These are phyloP conservation scores for Lipomyces spencermartinsiae DNA, from an alignment of 805 yeast species.

Conservation along the genomic window DNA sequence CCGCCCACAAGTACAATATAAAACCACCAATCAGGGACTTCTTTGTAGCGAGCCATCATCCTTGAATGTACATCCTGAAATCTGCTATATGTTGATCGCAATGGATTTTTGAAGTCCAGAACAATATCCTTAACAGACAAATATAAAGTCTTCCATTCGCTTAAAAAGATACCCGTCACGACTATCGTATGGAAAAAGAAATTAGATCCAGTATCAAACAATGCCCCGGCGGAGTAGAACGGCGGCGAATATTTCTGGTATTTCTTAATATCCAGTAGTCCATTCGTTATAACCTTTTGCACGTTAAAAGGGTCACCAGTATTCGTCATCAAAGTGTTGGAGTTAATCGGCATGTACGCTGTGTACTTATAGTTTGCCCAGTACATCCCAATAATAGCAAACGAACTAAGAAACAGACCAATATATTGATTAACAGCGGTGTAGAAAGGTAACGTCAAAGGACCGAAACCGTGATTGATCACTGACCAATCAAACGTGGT, in stretches of 20 bases:
- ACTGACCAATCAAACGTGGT: constrained; percentile 72
- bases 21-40: constrained; percentile 60
- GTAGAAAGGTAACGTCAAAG: constrained; percentile 49
- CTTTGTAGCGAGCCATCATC: constrained; percentile 18
- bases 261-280: constrained; percentile 53
- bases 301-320: constrained; percentile 53
- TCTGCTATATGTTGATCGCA: constrained; percentile 46
- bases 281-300: constrained; percentile 53
- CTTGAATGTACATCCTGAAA: constrained; percentile 37
- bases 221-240: constrained; percentile 47
- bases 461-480: constrained; percentile 52
- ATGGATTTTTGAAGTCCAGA: constrained; percentile 13
- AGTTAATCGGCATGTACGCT: constrained; percentile 52
- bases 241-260: constrained; percentile 68
- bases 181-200: constrained; percentile 46
- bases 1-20: constrained; percentile 52
- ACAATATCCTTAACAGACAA: not conserved
- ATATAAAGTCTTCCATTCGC: constrained; percentile 16
- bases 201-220: constrained; percentile 54
- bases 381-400: constrained; percentile 11
- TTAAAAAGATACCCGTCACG: constrained; percentile 12
- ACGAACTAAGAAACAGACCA: constrained; percentile 1
- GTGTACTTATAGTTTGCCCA: constrained; percentile 41
- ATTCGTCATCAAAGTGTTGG: constrained; percentile 51
- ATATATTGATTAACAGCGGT: constrained; percentile 40